phyloP scores from a whole-genome alignment of 139 green algal genomes.

The Mesotaenium endlicherianum region DNA sequence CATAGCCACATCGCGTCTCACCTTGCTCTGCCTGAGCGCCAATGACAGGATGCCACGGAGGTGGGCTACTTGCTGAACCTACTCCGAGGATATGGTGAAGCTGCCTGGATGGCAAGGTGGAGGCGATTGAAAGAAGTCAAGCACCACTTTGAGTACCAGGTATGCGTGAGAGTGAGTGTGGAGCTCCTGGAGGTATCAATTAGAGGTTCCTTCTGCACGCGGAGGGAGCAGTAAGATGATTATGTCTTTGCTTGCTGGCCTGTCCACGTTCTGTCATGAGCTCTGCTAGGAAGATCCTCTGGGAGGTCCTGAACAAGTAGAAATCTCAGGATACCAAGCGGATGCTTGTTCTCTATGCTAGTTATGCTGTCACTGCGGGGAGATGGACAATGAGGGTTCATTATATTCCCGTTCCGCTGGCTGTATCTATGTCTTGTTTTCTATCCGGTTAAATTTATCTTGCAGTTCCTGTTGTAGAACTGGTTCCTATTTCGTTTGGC shows the following conservation, averaged over 20 bases:
- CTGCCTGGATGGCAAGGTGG: slow-evolving; percentile 16
- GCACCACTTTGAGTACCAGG: slow-evolving; percentile 30
- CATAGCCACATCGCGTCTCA: too few relatives aligned
- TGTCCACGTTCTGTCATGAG: neutral
- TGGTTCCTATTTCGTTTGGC: neutral
- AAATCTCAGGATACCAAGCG: neutral
- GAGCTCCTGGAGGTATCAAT: too few relatives aligned
- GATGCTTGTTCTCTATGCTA: neutral
- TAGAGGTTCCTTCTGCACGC: neutral
- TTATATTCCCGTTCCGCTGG: neutral
- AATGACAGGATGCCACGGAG: slow-evolving; percentile 27
- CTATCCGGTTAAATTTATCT: neutral
- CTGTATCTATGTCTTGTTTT: neutral
- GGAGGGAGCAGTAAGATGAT: neutral
- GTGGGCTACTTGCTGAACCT: slow-evolving; percentile 15
- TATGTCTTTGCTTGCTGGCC: neutral
- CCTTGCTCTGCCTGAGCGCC: too few relatives aligned
- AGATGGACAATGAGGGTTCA: neutral
- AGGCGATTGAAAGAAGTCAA: neutral
- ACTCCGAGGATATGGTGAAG: neutral
- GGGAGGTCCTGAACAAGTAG: neutral
- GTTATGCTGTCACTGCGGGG: neutral
- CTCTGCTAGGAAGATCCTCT: too few relatives aligned
- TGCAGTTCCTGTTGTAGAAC: neutral
- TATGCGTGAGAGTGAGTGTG: neutral